Evolutionary conservation across 768 basidiomycete species (phyloP).

Genomic region (Melanogaster broomeanus): DNA sequence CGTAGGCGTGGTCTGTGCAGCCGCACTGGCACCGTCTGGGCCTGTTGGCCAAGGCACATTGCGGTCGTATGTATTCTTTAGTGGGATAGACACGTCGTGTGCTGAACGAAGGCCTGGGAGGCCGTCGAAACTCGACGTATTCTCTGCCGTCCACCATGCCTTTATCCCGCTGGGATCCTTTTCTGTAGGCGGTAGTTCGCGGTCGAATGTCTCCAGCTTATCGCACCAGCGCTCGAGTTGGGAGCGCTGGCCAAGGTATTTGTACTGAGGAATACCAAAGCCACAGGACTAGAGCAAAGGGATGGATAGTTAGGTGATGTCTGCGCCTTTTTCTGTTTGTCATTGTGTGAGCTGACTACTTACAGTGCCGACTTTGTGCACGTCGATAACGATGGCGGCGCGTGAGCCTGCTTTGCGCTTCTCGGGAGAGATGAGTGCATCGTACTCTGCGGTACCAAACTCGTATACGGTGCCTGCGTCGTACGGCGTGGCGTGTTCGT

Average conservation of each 20-base stretch:
- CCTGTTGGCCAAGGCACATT: conserved; percentile 6
- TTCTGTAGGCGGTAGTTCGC: conserved; percentile 15
- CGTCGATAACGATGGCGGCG: conserved; percentile 58
- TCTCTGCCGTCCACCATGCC: conserved; percentile 54
- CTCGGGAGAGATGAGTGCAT: conserved; percentile 47
- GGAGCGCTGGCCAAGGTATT: conserved; percentile 56
- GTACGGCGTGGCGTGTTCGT: background rate
- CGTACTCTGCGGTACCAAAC: conserved; percentile 63
- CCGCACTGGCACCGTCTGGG: background rate
- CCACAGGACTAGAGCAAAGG: conserved; percentile 58
- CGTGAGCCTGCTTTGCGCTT: conserved; percentile 58
- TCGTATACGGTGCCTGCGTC: conserved; percentile 56
- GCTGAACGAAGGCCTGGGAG: conserved; percentile 48
- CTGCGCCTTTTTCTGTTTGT: background rate
- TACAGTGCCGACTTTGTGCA: conserved; percentile 57
- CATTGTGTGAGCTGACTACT: conserved; percentile 11
- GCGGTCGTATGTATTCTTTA: conserved; percentile 24
- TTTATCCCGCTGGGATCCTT: conserved; percentile 46
- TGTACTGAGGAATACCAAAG: conserved; percentile 61
- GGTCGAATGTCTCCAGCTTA: conserved; percentile 46
- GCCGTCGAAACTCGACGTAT: conserved; percentile 56
- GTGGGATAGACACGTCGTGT: conserved; percentile 11
- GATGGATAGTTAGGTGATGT: background rate
- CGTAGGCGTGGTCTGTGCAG: background rate
- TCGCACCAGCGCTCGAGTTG: conserved; percentile 48